Base-by-base conservation (phyloP, 768 basidiomycete genomes). In the Pulveroboletus sp. region DNA sequence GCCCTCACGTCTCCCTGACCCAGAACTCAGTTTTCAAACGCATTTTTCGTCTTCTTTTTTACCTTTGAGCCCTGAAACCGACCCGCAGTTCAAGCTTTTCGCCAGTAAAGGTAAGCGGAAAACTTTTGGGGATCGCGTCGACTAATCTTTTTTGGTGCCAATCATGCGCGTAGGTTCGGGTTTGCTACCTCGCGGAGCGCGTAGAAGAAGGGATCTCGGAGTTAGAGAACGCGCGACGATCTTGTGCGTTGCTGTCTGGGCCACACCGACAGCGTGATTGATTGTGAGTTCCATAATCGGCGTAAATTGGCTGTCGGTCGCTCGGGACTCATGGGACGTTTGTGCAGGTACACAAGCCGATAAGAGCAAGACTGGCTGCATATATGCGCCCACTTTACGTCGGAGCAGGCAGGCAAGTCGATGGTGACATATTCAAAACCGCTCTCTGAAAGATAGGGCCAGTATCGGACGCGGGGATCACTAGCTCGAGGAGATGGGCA, bases 371-470 rank as follows among this genome's bases (percentile, higher is more conserved):
- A 47, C 31, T 29, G 9, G 41, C 31, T 49, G 47, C 35, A n/a
- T 35, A 27, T 29, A 33, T 57, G 51, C 47, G 52, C 50, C 23
- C 32, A 33, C 21, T 56, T 63, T 63, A 63, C 61, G 61, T 63
- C 50, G 36, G n/a, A 40, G 49, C 20, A 16, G 31, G 25, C 48
- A 34, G 38, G 34, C 51, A 47, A 16, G 23, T 39, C 33, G 49
- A 41, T 45, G 24, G 45, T 40, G 49, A 58, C 35, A 45, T 45
- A 37, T 46, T 44, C 56, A 48, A 49, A 43, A 42, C 6, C 14
- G 14, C 33, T 48, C 43, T 51, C 34, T 20, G 29, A 41, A 49
- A 23, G 52, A 40, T 40, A 49, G 50, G 53, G 43, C 36, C 10
- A 19, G 43, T 32, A 31, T 43, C 34, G 35, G 43, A 45, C 19